phyloP scores from a whole-genome alignment of 192 early-diverging fungal species.

The Rhizophagus sp. region DNA sequence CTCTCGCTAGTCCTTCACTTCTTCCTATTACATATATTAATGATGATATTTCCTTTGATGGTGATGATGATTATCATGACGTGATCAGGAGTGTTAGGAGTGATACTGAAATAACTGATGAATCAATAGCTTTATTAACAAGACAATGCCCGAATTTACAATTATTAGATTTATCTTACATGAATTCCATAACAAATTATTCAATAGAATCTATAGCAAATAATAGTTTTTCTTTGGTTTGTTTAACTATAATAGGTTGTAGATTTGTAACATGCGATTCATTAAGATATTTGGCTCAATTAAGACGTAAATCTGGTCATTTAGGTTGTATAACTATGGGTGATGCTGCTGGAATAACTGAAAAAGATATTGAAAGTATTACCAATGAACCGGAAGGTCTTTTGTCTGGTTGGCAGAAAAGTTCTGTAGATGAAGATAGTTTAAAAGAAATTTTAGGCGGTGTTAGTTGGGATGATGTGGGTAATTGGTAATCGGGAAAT shows the following conservation, averaged over 20 bases:
- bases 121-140: conserved; percentile 31
- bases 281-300: conserved; percentile 31
- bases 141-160: conserved; percentile 39
- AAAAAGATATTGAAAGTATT: conserved; percentile 44
- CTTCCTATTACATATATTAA: not conserved
- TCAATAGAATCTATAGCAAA: conserved; percentile 40
- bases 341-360: conserved; percentile 43
- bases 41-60: not conserved
- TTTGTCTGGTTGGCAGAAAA: conserved; percentile 45
- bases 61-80: not conserved
- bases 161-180: conserved; percentile 44
- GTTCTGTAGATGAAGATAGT: conserved; percentile 37
- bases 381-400: conserved; percentile 37
- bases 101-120: conserved; percentile 34
- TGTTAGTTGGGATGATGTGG: conserved; percentile 36
- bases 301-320: conserved; percentile 36
- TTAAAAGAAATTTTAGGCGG: conserved; percentile 40
- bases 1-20: not conserved
- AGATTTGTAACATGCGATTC: conserved; percentile 41
- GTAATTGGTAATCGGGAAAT: not conserved
- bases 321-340: conserved; percentile 49
- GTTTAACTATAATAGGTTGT: conserved; percentile 47
- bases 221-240: conserved; percentile 36
- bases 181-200: conserved; percentile 34
- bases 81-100: not conserved